phyloP scores from a whole-genome alignment of 2,329 filamentous ascomycete genomes.

The Pezicula radicicola region DNA sequence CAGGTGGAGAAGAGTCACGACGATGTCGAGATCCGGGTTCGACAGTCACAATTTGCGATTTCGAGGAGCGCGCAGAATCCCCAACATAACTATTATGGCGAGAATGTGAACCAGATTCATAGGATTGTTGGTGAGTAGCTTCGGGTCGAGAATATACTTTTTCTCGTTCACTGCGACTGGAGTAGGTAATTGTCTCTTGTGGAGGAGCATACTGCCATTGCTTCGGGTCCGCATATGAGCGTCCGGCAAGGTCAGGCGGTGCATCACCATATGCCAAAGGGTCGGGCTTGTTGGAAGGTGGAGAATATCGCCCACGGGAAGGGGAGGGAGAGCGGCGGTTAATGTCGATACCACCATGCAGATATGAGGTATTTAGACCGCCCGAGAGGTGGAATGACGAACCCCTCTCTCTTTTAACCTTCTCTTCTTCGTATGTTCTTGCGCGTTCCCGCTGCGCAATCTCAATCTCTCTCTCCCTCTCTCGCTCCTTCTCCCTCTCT shows the following conservation, averaged over 20 bases:
- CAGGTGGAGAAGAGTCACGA: conserved; percentile 19
- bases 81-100: conserved; percentile 9
- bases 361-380: conserved; percentile 7
- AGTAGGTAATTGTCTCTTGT: conserved; percentile 31
- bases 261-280: not conserved
- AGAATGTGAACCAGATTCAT: not conserved
- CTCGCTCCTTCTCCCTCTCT: conserved; percentile 26
- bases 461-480: no score
- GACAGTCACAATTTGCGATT: conserved; percentile 24
- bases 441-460: conserved; percentile 20
- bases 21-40: conserved; percentile 22
- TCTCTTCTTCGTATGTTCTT: conserved; percentile 14
- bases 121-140: conserved; percentile 10
- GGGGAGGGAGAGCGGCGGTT: conserved; percentile 1
- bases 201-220: conserved; percentile 36
- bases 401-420: conserved; percentile 2
- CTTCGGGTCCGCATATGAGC: conserved; percentile 27
- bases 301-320: not conserved
- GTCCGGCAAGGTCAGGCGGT: not conserved
- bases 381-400: conserved; percentile 23
- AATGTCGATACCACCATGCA: conserved; percentile 20
- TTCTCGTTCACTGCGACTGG: conserved; percentile 21
- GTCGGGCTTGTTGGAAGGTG: not conserved
- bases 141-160: conserved; percentile 12
- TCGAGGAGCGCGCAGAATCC: conserved; percentile 13